phyloP scores from a whole-genome alignment of 129 eudicot species.

The Flaveria bidentis region DNA sequence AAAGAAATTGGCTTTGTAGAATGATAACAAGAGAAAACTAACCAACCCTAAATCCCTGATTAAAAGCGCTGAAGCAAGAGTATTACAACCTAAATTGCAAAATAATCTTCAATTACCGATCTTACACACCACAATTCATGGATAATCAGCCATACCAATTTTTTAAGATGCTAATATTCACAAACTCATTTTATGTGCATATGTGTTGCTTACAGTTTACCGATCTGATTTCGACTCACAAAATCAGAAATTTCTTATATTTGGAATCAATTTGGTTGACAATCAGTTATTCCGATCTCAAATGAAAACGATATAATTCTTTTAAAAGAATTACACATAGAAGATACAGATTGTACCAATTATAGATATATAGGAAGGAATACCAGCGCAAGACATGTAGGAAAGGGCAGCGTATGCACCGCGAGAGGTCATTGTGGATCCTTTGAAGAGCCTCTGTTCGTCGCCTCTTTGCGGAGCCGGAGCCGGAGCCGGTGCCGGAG shows the following conservation, averaged over 20 bases:
- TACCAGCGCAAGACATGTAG: constrained; percentile 97
- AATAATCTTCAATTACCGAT: no score
- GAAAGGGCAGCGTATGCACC: constrained; percentile 94
- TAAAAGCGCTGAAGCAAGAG: neutral
- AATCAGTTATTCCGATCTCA: constrained; percentile 2
- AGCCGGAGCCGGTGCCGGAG: no score
- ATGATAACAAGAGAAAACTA: constrained; percentile 3
- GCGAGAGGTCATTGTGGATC: constrained; percentile 77
- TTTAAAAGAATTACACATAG: neutral
- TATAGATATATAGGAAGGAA: neutral
- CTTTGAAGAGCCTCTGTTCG: constrained; percentile 61
- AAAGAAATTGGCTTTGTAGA: neutral
- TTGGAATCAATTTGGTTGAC: neutral
- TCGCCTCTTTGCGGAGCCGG: constrained; percentile 18
- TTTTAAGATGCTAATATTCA: neutral
- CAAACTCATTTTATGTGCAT: no score
- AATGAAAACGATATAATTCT: neutral
- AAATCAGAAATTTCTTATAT: neutral
- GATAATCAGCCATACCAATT: neutral
- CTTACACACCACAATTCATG: no score
- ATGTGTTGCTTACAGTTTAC: no score
- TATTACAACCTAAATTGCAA: no score
- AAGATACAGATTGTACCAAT: neutral
- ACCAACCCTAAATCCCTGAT: constrained; percentile 5
- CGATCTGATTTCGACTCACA: neutral